Evolutionary conservation across 768 basidiomycete genomes (phyloP).

Genomic region (Collybia sp.): DNA sequence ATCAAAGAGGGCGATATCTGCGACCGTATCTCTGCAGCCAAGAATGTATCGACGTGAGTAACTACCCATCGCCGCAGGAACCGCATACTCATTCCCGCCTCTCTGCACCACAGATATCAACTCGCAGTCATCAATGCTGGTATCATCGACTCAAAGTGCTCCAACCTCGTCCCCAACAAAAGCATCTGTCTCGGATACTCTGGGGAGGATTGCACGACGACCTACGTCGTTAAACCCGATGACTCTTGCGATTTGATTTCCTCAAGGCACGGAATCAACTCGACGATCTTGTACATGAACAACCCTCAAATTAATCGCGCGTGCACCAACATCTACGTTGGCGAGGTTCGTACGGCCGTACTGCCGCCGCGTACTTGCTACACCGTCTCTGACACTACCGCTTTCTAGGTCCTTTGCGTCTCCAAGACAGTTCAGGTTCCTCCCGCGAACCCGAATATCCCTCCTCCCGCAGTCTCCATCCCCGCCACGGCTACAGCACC

Average conservation of each 20-base stretch:
- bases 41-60: conserved; percentile 61
- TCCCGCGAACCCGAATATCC: conserved; percentile 24
- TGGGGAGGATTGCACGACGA: conserved; percentile 57
- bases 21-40: conserved; percentile 57
- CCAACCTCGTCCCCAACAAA: conserved; percentile 49
- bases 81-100: conserved; percentile 3
- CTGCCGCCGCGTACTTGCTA: not conserved
- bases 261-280: conserved; percentile 35
- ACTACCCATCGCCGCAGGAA: not conserved
- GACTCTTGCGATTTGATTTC: conserved; percentile 60
- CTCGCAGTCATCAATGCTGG: conserved; percentile 57
- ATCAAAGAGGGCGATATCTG: conserved; percentile 57
- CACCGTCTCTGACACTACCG: not conserved
- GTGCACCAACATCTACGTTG: conserved; percentile 69
- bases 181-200: conserved; percentile 57
- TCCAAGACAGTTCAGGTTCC: conserved; percentile 36
- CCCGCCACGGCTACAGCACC: conserved; percentile 26
- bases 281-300: conserved; percentile 53
- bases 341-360: conserved; percentile 49
- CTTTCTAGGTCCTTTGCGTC: conserved; percentile 50
- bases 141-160: conserved; percentile 47
- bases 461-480: conserved; percentile 19
- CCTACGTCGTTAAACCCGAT: conserved; percentile 48
- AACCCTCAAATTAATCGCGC: conserved; percentile 65
- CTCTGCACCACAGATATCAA: conserved; percentile 51